Evolutionary conservation across 1,284 basidiomycete genomes (phyloP).

Genomic region (Leccinum griseonigrum): DNA sequence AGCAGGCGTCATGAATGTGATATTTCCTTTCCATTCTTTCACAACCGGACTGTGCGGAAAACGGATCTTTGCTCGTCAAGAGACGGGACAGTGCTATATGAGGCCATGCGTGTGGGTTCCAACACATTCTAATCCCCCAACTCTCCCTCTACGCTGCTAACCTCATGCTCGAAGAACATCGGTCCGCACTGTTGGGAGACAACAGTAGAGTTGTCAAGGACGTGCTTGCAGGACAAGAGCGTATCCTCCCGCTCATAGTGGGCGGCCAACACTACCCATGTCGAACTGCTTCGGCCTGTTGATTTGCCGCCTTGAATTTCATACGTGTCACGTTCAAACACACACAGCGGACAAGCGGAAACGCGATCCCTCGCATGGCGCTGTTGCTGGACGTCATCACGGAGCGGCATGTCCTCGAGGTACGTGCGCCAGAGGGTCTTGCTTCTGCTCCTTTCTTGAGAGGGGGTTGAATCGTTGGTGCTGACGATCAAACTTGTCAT

Average conservation of each 20-base stretch:
- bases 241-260: slow-evolving; percentile 18
- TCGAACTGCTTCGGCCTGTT: slow-evolving; percentile 16
- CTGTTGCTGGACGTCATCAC: slow-evolving; percentile 14
- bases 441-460: neutral
- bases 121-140: neutral
- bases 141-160: neutral
- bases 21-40: slow-evolving; percentile 5
- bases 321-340: slow-evolving; percentile 36
- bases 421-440: slow-evolving; percentile 8
- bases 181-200: slow-evolving; percentile 13
- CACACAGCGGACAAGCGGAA: slow-evolving; percentile 30
- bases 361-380: slow-evolving; percentile 31
- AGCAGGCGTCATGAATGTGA: neutral
- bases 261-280: slow-evolving; percentile 8
- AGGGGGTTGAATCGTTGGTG: neutral
- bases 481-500: neutral
- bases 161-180: slow-evolving; percentile 16
- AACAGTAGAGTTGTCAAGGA: slow-evolving; percentile 14
- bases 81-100: slow-evolving; percentile 16
- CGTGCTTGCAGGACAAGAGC: slow-evolving; percentile 27
- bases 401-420: slow-evolving; percentile 17
- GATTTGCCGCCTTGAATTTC: slow-evolving; percentile 27
- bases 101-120: slow-evolving; percentile 2
- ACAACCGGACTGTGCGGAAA: slow-evolving; percentile 5
- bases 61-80: slow-evolving; percentile 4